Percentiles rank a stretch among this genome's conserved stretches.
phyloP scores from a whole-genome alignment of 2,329 filamentous ascomycete species.

The Trichothecium sympodiale region DNA sequence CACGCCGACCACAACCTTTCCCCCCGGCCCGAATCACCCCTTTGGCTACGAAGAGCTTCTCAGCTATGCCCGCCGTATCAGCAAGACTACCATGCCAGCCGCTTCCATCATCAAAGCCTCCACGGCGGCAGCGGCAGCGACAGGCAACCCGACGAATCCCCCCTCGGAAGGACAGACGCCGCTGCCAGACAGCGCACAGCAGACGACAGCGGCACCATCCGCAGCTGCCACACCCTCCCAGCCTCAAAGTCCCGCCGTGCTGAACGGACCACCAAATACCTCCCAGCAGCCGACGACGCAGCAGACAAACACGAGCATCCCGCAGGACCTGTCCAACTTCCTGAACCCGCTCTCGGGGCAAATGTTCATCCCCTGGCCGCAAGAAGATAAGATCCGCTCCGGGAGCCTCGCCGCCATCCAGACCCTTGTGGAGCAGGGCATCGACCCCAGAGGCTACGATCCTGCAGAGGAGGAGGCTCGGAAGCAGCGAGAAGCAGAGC shows the following conservation, averaged over 20 bases:
- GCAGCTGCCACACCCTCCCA: constrained; percentile 20
- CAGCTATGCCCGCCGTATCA: constrained; percentile 67
- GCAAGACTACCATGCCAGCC: constrained; percentile 66
- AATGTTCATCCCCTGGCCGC: constrained; percentile 69
- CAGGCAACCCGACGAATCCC: too few relatives aligned
- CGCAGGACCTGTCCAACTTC: constrained; percentile 34
- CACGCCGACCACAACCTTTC: constrained; percentile 46
- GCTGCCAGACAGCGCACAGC: constrained; percentile 11
- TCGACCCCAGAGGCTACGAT: constrained; percentile 50
- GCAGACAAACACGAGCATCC: constrained; percentile 28
- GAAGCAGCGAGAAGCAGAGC: constrained; percentile 39
- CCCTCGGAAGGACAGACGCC: constrained; percentile 19
- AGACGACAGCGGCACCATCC: constrained; percentile 7
- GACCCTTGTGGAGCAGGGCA: constrained; percentile 47
- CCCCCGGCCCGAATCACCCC: constrained; percentile 36
- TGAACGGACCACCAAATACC: constrained; percentile 10
- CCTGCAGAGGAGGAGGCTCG: constrained; percentile 42
- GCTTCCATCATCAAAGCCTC: constrained; percentile 34
- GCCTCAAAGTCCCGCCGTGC: constrained; percentile 20
- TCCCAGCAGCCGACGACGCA: constrained; percentile 19
- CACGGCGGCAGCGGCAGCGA: constrained; percentile 6
- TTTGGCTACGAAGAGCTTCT: constrained; percentile 66
- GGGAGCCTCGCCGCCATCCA: constrained; percentile 59
- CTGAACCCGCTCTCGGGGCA: constrained; percentile 45
- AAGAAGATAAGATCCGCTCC: constrained; percentile 54